phyloP scores from a whole-genome alignment of 768 basidiomycete species.

The Tulasnella sp. region DNA sequence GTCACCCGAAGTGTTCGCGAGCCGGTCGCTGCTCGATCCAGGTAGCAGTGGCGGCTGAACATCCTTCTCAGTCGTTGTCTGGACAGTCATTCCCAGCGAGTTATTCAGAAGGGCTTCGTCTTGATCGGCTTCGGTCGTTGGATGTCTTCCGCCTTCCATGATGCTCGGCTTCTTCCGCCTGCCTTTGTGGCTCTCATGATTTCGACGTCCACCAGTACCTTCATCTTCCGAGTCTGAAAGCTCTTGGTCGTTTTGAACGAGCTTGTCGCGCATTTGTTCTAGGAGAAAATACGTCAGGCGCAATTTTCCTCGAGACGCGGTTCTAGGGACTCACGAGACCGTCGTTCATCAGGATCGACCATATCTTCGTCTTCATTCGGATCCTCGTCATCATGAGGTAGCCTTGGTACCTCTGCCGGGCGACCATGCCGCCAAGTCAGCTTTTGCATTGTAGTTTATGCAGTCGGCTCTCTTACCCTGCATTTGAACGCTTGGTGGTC shows the following conservation, averaged over 20 bases:
- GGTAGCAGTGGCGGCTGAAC: not conserved
- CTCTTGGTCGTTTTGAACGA: constrained; percentile 82
- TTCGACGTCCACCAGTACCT: constrained; percentile 81
- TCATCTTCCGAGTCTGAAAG: constrained; percentile 98
- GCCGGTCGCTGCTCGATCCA: not conserved
- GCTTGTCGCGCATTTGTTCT: constrained; percentile 74
- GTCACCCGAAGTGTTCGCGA: not conserved
- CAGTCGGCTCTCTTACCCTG: constrained; percentile 55
- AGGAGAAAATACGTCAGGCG: not conserved
- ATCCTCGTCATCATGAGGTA: constrained; percentile 87
- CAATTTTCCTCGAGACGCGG: not conserved
- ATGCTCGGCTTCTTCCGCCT: constrained; percentile 25
- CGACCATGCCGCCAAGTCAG: not conserved
- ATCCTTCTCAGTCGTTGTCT: not conserved
- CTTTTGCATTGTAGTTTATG: not conserved
- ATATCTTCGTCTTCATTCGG: constrained; percentile 81
- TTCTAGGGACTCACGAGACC: constrained; percentile 54
- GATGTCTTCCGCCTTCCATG: constrained; percentile 31
- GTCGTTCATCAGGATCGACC: constrained; percentile 72
- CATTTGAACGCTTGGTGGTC: constrained; percentile 93
- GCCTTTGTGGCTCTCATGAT: constrained; percentile 42
- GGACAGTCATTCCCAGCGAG: constrained; percentile 11
- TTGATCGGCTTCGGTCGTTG: constrained; percentile 13
- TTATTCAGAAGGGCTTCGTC: not conserved
- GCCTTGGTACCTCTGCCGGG: constrained; percentile 73